Base-by-base conservation (phyloP, 2,329 filamentous ascomycete genomes). In the Colletotrichum zoysiae region DNA sequence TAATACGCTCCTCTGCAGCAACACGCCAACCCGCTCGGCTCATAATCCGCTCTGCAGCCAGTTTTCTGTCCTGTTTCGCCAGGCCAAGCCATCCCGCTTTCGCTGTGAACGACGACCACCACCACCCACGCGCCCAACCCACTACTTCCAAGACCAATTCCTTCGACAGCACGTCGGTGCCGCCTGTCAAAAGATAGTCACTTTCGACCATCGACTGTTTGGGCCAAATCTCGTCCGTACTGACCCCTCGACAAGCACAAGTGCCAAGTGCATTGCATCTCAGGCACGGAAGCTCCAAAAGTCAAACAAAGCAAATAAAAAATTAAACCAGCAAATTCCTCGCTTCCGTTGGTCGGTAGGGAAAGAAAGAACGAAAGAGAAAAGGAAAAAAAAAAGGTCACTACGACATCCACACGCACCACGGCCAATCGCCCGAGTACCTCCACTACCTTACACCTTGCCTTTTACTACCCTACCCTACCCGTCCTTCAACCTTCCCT, bases 291-390 rank as follows among this genome's bases (percentile, higher is more conserved):
- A 74, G 69, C 74, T 77, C 74, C 69, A 71, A 71, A 73, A 76
- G 77, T 75, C 75, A 75, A 74, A 78, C 77, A 81, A 79, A 77
- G 76, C 78, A 82, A 81, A 81, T 80, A 81, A 81, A 71, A 79
- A 81, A 80, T 79, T 78, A 77, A 77, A 77, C 76, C 75, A 78
- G 69, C 69, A 79, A 81, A 76, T 82, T 83, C 79, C 80, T 84
- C 82, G 81, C 81, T 85, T 85, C 83, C 81, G 83, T 86, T 84
- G 66, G 70, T 58, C 61, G 61, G 65, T 79, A 78, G 30, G n/a
- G 26, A 4, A 18, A 7, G 30, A 30, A 30, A 30, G 30, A 30
- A 30, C 30, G 30, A 30, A 30, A 30, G 30, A 6, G 14, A 12
- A 14, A 35, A 40, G 9, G 14, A 12, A 20, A 35, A 40, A 38